Conservation (phyloP, 495 filamentous ascomycete species). For the Aspergillus egyptiacus region DNA sequence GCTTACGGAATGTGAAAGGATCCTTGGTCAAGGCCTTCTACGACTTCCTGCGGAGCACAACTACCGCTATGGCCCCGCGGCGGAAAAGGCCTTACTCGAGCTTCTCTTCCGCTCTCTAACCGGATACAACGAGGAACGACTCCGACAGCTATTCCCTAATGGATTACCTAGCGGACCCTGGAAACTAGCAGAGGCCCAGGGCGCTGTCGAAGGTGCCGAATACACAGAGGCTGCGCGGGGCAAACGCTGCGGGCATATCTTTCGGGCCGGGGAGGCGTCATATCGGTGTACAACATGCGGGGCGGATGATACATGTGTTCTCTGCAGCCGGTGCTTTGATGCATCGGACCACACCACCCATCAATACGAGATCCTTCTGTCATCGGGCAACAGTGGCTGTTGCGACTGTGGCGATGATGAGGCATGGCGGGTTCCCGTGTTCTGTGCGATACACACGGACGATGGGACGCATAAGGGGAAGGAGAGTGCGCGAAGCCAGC, state of each 20-base stretch:
- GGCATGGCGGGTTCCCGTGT: constrained; percentile 81
- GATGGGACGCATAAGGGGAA: constrained; percentile 56
- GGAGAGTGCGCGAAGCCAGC: constrained; percentile 43
- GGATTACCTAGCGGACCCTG: constrained; percentile 59
- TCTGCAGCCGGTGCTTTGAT: constrained; percentile 90
- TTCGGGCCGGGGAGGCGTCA: constrained; percentile 83
- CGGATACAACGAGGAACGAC: constrained; percentile 61
- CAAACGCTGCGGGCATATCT: constrained; percentile 96
- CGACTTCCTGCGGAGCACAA: constrained; percentile 61
- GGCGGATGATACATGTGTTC: constrained; percentile 76
- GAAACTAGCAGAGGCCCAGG: constrained; percentile 79
- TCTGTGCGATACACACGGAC: constrained; percentile 88
- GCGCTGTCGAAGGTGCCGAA: constrained; percentile 87
- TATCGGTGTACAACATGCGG: constrained; percentile 93
- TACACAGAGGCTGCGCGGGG: constrained; percentile 89
- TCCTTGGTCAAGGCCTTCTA: constrained; percentile 69
- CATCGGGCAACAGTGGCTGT: constrained; percentile 86
- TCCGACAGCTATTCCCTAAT: constrained; percentile 72
- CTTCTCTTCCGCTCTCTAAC: constrained; percentile 83
- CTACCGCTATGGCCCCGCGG: constrained; percentile 66
- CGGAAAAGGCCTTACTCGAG: constrained; percentile 62
- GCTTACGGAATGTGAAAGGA: constrained; percentile 69
- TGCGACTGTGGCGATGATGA: constrained; percentile 96
- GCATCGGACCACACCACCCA: constrained; percentile 93
- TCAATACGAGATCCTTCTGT: constrained; percentile 78